Percentiles rank a stretch among this genome's conserved stretches.
Evolutionary conservation across 2,329 filamentous ascomycete species (phyloP).

Genomic region (Claviceps sorghi): DNA sequence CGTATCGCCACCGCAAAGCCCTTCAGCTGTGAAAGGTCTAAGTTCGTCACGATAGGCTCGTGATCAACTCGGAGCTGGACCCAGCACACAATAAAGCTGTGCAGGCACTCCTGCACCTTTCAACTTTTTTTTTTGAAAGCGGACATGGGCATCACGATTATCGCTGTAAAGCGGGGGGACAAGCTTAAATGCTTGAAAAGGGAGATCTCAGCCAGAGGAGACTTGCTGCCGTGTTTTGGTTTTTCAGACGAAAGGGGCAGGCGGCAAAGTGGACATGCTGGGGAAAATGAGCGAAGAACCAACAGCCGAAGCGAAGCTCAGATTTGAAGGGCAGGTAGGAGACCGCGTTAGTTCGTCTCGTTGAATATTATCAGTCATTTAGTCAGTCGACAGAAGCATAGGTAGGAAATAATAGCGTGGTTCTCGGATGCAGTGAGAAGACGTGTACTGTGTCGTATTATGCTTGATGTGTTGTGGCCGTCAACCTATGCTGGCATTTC

Average conservation of each 20-base stretch:
- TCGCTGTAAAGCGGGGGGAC: not conserved
- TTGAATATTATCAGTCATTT: not conserved
- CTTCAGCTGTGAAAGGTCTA: slow-evolving; percentile 3
- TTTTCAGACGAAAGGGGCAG: not conserved
- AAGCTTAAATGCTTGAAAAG: not conserved
- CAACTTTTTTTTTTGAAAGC: not conserved
- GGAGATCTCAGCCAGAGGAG: not conserved
- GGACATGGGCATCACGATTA: not conserved
- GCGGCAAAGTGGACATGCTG: not conserved
- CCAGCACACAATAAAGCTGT: not conserved
- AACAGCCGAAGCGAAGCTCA: too few species aligned
- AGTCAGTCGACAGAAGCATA: not conserved
- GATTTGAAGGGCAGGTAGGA: too few species aligned
- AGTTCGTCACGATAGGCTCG: slow-evolving; percentile 9
- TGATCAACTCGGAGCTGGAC: not conserved
- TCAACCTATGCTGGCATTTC: slow-evolving; percentile 23
- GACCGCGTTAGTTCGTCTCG: not conserved
- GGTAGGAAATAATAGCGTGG: not conserved
- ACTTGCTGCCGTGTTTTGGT: not conserved
- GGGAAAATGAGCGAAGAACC: not conserved
- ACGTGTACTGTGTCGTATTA: not conserved
- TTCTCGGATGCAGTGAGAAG: not conserved
- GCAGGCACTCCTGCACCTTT: not conserved
- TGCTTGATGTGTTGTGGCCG: not conserved
- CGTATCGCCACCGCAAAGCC: not conserved